Conservation (phyloP, 305 asterid species). For the Fraxinus baroniana region DNA sequence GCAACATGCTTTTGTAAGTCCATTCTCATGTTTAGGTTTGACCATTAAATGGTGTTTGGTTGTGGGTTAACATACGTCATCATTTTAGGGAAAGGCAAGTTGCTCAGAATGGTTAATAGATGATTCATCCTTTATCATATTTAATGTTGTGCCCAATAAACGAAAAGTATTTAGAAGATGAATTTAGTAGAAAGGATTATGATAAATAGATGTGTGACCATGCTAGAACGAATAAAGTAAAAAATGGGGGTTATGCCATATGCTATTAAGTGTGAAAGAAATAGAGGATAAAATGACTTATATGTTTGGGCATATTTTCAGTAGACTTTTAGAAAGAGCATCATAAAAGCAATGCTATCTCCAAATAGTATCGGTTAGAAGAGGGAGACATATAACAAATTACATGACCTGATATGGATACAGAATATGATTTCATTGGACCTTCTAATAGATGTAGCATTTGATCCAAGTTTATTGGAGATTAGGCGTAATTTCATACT, state of each 20-base stretch:
- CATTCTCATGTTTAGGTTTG: background rate
- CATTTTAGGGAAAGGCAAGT: background rate
- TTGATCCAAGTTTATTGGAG: too few relatives aligned
- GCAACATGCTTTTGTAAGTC: constrained; percentile 94
- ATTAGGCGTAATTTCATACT: background rate
- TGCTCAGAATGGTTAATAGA: background rate
- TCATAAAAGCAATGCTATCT: background rate
- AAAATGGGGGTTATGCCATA: background rate
- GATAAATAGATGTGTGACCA: background rate
- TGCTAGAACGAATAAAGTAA: background rate
- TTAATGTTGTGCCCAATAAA: background rate
- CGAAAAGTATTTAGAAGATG: background rate
- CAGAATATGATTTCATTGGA: background rate
- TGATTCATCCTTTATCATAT: background rate
- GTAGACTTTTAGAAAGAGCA: background rate
- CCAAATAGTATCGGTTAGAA: background rate
- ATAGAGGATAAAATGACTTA: background rate
- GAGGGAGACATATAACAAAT: background rate
- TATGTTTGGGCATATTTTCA: background rate
- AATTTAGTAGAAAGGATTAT: background rate
- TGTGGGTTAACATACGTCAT: background rate
- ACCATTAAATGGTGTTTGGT: background rate
- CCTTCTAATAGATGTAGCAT: too few relatives aligned
- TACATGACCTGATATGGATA: background rate
- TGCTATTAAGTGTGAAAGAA: background rate